A percentile compares a stretch with the other conserved stretches of the same genome.
Conservation (phyloP, 176 grass and related monocot species). For the Musa troglodytarum region DNA sequence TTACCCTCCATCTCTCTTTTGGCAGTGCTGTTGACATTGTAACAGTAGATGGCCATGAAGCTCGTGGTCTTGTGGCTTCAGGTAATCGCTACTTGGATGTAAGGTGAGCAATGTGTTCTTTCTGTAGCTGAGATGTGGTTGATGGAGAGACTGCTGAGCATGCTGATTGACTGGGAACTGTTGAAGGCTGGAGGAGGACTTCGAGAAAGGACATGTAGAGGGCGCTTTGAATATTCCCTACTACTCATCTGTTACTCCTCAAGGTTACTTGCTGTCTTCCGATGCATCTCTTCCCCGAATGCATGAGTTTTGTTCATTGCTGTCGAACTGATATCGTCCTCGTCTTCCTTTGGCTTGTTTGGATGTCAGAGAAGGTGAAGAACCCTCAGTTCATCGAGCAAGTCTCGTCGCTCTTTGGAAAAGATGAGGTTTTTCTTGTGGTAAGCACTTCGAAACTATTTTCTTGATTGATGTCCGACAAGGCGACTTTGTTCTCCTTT, state of each 20-base stretch:
- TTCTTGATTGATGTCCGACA: not conserved
- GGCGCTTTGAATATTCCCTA: constrained; percentile 38
- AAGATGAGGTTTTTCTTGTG: constrained; percentile 35
- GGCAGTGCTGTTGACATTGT: constrained; percentile 10
- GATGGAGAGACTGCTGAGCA: not conserved
- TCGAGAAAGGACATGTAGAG: constrained; percentile 32
- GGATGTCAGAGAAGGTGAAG: constrained; percentile 27
- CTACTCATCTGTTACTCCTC: constrained; percentile 37
- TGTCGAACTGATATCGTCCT: not conserved
- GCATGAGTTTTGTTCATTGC: no score
- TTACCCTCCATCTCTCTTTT: not conserved
- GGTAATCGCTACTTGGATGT: constrained; percentile 21
- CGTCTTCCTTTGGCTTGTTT: not conserved
- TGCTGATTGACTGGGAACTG: not conserved
- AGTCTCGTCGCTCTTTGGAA: constrained; percentile 23
- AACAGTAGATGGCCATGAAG: constrained; percentile 7
- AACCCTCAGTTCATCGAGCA: constrained; percentile 32
- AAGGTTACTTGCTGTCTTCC: not conserved
- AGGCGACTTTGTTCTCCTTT: not conserved
- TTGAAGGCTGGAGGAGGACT: constrained; percentile 29
- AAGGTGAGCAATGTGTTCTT: not conserved
- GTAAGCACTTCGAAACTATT: constrained; percentile 4
- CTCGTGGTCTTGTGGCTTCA: constrained; percentile 7
- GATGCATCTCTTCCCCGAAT: not conserved
- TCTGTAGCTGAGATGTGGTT: not conserved